A percentile compares a stretch with the other conserved stretches of the same genome.
phyloP scores from a whole-genome alignment of 257 asterid genomes.

The Capsicum pubescens region DNA sequence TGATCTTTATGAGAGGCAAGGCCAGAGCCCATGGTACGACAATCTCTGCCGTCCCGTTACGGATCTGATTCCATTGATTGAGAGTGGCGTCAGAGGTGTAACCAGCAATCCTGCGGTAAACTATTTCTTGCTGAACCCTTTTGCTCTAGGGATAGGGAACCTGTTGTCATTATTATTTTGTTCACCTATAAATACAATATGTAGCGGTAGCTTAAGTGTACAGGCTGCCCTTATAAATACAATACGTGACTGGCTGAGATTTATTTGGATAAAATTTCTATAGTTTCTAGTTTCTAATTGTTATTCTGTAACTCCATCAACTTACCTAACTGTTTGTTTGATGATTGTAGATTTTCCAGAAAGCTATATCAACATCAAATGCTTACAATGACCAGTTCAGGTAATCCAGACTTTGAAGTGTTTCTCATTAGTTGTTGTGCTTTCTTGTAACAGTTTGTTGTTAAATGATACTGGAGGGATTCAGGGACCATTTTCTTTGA shows the following conservation, averaged over 20 bases:
- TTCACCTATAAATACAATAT: background rate
- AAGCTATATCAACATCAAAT: slow-evolving; percentile 96
- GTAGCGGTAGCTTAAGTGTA: too few relatives aligned
- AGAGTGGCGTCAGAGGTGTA: slow-evolving; percentile 93
- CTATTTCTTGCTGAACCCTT: slow-evolving; percentile 14
- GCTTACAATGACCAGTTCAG: slow-evolving; percentile 97
- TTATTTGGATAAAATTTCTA: slow-evolving; percentile 7
- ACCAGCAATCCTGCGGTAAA: slow-evolving; percentile 99
- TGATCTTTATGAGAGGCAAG: slow-evolving; percentile 91
- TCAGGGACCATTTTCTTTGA: background rate
- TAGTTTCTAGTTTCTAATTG: slow-evolving; percentile 10
- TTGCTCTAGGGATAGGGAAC: background rate
- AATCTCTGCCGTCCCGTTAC: slow-evolving; percentile 97
- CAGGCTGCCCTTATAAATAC: too few relatives aligned
- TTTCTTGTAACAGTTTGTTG: slow-evolving; percentile 27
- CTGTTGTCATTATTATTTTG: background rate
- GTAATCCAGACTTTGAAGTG: slow-evolving; percentile 40
- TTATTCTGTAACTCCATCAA: slow-evolving; percentile 6
- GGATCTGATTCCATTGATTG: slow-evolving; percentile 91
- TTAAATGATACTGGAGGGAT: background rate
- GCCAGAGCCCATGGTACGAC: slow-evolving; percentile 99
- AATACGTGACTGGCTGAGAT: background rate
- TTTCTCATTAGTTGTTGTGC: slow-evolving; percentile 17
- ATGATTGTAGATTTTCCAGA: slow-evolving; percentile 88
- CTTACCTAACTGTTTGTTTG: slow-evolving; percentile 12